Percentiles rank a stretch among this genome's conserved stretches.
Evolutionary conservation across 2,329 filamentous ascomycete species (phyloP).

Genomic region (Grosmannia huntii): DNA sequence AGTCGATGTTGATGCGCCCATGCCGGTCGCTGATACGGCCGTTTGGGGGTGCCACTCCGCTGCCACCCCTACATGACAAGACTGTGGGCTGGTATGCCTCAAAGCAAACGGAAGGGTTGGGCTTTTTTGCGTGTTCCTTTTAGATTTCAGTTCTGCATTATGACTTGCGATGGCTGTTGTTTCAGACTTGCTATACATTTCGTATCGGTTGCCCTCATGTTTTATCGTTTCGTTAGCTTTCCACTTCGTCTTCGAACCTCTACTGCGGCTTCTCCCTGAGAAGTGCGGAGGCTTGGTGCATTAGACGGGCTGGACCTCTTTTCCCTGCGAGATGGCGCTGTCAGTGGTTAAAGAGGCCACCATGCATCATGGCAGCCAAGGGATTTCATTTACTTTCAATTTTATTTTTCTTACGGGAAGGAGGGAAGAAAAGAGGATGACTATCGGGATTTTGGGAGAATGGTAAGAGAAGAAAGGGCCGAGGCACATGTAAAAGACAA

Average conservation of each 20-base stretch:
- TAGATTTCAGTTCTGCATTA: slow-evolving; percentile 13
- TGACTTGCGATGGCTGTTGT: slow-evolving; percentile 13
- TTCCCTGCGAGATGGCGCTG: neutral
- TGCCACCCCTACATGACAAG: neutral
- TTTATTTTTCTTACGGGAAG: neutral
- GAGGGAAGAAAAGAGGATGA: neutral
- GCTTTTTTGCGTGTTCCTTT: neutral
- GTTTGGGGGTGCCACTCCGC: neutral
- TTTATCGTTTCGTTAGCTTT: neutral
- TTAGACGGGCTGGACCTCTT: neutral
- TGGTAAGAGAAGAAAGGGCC: slow-evolving; percentile 1
- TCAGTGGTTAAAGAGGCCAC: neutral
- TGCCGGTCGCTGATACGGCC: neutral
- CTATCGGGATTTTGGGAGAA: neutral
- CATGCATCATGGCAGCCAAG: neutral
- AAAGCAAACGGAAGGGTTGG: neutral
- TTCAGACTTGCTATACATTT: slow-evolving; percentile 16
- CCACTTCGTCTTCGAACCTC: neutral
- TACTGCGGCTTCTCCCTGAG: neutral
- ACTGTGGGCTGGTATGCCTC: neutral
- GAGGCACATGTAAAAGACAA: neutral
- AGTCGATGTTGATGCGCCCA: neutral
- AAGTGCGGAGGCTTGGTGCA: neutral
- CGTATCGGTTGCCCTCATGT: slow-evolving; percentile 3
- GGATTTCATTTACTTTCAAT: neutral